Conservation (phyloP, 2,329 filamentous ascomycete genomes). For the Calonectria montana region DNA sequence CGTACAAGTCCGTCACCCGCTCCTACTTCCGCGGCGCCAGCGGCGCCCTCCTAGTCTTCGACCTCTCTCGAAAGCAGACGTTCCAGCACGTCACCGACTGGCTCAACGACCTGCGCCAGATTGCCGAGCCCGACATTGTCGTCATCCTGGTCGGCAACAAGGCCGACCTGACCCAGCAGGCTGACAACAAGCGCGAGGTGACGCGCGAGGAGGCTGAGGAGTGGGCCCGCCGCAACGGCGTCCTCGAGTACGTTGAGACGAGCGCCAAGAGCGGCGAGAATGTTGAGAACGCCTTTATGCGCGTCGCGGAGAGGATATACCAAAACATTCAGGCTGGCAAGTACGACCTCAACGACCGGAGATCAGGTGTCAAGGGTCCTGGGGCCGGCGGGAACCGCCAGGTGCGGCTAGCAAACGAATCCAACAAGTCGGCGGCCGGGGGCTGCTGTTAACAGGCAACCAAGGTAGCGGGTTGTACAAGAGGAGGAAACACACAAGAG, state of each 20-base stretch:
- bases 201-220: constrained; percentile 85
- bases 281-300: constrained; percentile 91
- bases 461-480: constrained; percentile 10
- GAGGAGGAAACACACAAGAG: constrained; percentile 23
- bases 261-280: constrained; percentile 95
- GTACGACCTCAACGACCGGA: constrained; percentile 93
- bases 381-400: constrained; percentile 60
- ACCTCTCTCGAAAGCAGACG: constrained; percentile 87
- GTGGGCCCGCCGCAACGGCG: constrained; percentile 87
- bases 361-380: constrained; percentile 88
- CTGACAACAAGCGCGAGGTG: constrained; percentile 79
- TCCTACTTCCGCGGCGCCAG: constrained; percentile 89
- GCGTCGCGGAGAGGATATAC: constrained; percentile 95
- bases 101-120: constrained; percentile 93
- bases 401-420: constrained; percentile 59
- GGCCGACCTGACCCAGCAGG: constrained; percentile 76
- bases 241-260: constrained; percentile 95
- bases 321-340: constrained; percentile 95
- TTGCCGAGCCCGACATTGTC: constrained; percentile 95
- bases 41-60: constrained; percentile 86
- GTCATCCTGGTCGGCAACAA: constrained; percentile 98
- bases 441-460: constrained; percentile 60
- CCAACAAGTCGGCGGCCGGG: constrained; percentile 52
- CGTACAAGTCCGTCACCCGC: constrained; percentile 94
- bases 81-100: constrained; percentile 92